A percentile compares a stretch with the other conserved stretches of the same genome.
These are phyloP conservation scores for Colletotrichum lini DNA, from an alignment of 2,329 filamentous ascomycete genomes.

Conservation along the genomic window DNA sequence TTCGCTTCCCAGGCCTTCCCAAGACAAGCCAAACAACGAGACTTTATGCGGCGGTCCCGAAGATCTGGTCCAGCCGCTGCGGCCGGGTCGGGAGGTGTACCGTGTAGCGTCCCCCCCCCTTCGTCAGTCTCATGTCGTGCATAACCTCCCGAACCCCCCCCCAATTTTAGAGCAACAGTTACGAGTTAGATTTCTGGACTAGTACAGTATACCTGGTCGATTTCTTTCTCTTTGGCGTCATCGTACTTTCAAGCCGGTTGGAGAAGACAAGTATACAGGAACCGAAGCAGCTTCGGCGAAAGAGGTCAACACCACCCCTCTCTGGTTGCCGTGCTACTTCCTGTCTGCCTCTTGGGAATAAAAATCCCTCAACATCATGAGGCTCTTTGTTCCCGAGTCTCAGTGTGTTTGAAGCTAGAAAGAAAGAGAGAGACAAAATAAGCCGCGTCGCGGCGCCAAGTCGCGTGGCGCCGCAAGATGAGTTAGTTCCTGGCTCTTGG, in stretches of 20 bases:
- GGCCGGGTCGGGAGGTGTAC: not conserved
- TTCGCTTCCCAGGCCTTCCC: not conserved
- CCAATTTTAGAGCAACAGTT: not conserved
- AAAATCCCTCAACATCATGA: not conserved
- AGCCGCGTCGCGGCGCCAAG: slow-evolving; percentile 2
- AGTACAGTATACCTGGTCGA: not conserved
- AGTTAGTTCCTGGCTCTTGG: slow-evolving; percentile 3
- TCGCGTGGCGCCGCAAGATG: not conserved
- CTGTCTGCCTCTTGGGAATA: not conserved
- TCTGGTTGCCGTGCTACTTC: not conserved
- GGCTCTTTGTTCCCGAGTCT: slow-evolving; percentile 21
- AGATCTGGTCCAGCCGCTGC: not conserved
- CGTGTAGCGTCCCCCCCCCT: not conserved
- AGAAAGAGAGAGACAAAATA: not conserved
- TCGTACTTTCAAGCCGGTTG: not conserved
- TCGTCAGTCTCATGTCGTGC: not conserved
- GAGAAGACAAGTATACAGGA: not conserved
- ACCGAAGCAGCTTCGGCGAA: not conserved
- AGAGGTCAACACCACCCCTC: not conserved
- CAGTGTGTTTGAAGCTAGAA: slow-evolving; percentile 32
- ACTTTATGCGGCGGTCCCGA: not conserved
- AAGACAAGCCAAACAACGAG: not conserved
- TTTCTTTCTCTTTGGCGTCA: too few species aligned
- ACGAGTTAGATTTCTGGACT: not conserved
- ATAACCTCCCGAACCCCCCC: not conserved